Conservation (phyloP, 768 basidiomycete genomes). For the Omphalotus guepiniiformis region DNA sequence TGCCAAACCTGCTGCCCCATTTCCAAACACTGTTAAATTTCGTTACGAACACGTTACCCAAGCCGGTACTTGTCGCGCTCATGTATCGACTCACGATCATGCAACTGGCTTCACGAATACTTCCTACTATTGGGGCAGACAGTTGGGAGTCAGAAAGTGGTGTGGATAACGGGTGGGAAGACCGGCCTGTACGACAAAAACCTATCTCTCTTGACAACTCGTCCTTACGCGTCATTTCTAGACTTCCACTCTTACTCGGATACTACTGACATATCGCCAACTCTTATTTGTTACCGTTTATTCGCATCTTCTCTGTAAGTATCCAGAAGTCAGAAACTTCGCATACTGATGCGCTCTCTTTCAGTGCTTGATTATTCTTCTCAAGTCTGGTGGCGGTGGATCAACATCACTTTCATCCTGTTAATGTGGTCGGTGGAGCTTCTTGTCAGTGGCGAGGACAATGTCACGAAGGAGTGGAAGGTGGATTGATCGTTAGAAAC, state of each 20-base stretch:
- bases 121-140: constrained; percentile 81
- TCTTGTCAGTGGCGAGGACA: constrained; percentile 73
- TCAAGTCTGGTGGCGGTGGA: constrained; percentile 94
- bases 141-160: constrained; percentile 70
- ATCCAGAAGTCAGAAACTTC: neutral
- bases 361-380: constrained; percentile 82
- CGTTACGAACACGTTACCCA: constrained; percentile 80
- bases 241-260: constrained; percentile 72
- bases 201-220: neutral
- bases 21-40: constrained; percentile 77
- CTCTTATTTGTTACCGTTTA: constrained; percentile 84
- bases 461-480: constrained; percentile 67
- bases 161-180: constrained; percentile 62
- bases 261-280: constrained; percentile 80
- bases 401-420: constrained; percentile 84
- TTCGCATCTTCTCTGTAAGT: constrained; percentile 78
- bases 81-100: constrained; percentile 78
- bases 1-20: constrained; percentile 78
- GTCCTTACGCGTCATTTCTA: constrained; percentile 25
- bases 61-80: constrained; percentile 76
- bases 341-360: constrained; percentile 5
- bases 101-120: constrained; percentile 75
- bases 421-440: constrained; percentile 81
- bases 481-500: constrained; percentile 49
- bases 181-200: constrained; percentile 66